These are phyloP conservation scores for Phellinidium pouzarii DNA, from an alignment of 1,284 basidiomycete species.

Conservation along the genomic window DNA sequence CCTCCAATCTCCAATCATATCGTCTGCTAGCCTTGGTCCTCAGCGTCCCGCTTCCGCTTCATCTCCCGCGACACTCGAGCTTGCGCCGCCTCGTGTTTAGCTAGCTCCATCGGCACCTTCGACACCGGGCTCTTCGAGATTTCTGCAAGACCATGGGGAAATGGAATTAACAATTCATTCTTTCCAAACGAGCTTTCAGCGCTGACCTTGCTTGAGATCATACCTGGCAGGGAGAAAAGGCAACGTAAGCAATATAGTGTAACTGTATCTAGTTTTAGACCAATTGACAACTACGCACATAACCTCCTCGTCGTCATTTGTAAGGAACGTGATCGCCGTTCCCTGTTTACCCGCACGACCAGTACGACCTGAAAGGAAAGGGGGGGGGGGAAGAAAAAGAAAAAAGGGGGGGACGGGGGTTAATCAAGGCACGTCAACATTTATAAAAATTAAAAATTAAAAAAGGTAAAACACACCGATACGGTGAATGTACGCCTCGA, in stretches of 20 bases:
- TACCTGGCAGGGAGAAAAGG: slow-evolving; percentile 47
- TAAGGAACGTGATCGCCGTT: slow-evolving; percentile 90
- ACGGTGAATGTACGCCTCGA: slow-evolving; percentile 96
- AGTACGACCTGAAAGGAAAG: slow-evolving; percentile 64
- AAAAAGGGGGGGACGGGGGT: no score
- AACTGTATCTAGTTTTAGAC: no score
- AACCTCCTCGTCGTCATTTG: slow-evolving; percentile 93
- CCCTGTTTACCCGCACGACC: slow-evolving; percentile 96
- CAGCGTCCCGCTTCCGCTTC: slow-evolving; percentile 82
- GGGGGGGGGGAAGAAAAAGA: no score
- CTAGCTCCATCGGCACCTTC: slow-evolving; percentile 82
- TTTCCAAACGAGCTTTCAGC: neutral
- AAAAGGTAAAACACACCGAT: slow-evolving; percentile 56
- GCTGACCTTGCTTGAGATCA: slow-evolving; percentile 79
- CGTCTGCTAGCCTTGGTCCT: slow-evolving; percentile 49
- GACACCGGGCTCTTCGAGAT: slow-evolving; percentile 89
- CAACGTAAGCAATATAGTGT: no score
- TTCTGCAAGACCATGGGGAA: slow-evolving; percentile 40
- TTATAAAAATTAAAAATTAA: slow-evolving; percentile 14
- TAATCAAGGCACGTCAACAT: neutral
- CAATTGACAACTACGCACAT: slow-evolving; percentile 64
- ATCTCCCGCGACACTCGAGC: slow-evolving; percentile 85
- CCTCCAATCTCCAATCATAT: neutral
- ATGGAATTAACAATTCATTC: neutral
- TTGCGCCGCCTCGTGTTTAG: slow-evolving; percentile 85